Evolutionary conservation across 2,329 filamentous ascomycete genomes (phyloP).

Genomic region (Trichoderma atroviride): DNA sequence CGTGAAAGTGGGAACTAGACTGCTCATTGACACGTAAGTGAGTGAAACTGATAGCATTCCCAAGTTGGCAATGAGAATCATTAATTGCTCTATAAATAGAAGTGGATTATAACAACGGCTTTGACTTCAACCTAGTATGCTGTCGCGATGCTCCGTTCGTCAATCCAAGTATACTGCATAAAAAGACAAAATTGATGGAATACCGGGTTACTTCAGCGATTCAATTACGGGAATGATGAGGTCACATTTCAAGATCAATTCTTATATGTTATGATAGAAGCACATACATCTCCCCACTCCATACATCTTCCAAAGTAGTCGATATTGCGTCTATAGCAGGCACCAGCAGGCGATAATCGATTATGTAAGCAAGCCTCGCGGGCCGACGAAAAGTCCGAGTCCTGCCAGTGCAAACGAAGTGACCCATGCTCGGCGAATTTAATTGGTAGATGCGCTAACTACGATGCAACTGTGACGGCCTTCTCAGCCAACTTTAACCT

Average conservation of each 20-base stretch:
- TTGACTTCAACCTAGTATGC: not conserved
- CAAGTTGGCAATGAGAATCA: too few relatives aligned
- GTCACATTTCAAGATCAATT: not conserved
- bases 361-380: not conserved
- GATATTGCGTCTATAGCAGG: not conserved
- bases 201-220: not conserved
- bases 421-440: not conserved
- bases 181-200: not conserved
- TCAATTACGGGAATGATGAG: not conserved
- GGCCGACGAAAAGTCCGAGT: slow-evolving; percentile 15
- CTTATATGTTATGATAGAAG: not conserved
- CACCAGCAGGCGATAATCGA: not conserved
- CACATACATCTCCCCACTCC: not conserved
- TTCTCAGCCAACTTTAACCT: slow-evolving; percentile 11
- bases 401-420: not conserved
- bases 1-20: not conserved
- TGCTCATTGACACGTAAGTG: not conserved
- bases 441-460: slow-evolving; percentile 9
- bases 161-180: not conserved
- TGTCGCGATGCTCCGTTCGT: not conserved
- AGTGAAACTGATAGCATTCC: not conserved
- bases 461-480: slow-evolving; percentile 8
- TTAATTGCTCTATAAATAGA: not conserved
- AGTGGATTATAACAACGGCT: not conserved
- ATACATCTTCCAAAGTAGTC: not conserved